Percentiles rank a stretch among this genome's conserved stretches.
These are phyloP conservation scores for Polytolypa hystricis DNA, from an alignment of 2,329 filamentous ascomycete genomes.

Conservation along the genomic window DNA sequence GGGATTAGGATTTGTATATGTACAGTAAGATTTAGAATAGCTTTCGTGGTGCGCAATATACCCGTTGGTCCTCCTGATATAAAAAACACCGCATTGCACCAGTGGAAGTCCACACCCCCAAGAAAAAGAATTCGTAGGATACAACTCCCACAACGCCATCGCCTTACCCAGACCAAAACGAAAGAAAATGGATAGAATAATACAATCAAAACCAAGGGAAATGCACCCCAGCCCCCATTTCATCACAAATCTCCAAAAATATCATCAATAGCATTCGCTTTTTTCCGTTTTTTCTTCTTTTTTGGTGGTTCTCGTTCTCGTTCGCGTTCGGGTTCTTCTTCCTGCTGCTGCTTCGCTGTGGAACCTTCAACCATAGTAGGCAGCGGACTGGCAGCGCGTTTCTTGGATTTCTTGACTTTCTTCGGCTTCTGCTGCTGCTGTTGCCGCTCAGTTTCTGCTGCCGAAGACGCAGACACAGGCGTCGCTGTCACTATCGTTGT, in stretches of 20 bases:
- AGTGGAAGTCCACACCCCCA: too few relatives aligned
- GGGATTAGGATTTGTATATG: background rate
- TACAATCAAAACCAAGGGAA: background rate
- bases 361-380: too few relatives aligned
- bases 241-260: slow-evolving; percentile 41
- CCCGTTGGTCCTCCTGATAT: too few relatives aligned
- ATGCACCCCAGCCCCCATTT: background rate
- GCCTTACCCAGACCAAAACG: too few relatives aligned
- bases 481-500: too few relatives aligned
- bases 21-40: background rate
- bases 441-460: too few relatives aligned
- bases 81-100: too few relatives aligned
- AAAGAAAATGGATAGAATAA: background rate
- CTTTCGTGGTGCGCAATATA: too few relatives aligned
- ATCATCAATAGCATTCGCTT: slow-evolving; percentile 58
- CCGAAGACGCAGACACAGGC: too few relatives aligned
- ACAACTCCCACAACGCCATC: too few relatives aligned
- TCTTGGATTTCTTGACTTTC: background rate
- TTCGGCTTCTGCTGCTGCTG: too few relatives aligned
- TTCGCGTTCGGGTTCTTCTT: slow-evolving; percentile 12
- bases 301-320: slow-evolving; percentile 29
- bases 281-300: slow-evolving; percentile 48
- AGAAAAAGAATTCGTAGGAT: too few relatives aligned
- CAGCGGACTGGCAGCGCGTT: background rate
- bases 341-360: slow-evolving; percentile 2